Base-by-base conservation (phyloP, 768 basidiomycete genomes). In the Rubroboletus pulcherrimus region DNA sequence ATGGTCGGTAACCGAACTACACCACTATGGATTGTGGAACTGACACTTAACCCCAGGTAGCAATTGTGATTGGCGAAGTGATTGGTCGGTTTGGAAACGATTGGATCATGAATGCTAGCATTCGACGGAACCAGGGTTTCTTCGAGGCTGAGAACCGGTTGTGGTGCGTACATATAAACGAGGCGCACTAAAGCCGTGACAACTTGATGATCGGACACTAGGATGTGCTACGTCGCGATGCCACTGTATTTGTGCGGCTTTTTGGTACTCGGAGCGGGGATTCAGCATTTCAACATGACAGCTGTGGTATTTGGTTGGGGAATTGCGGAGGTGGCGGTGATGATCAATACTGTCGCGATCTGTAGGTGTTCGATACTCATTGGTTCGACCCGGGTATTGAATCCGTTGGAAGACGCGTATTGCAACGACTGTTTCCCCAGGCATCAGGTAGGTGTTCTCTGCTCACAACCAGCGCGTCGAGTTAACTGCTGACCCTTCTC, bases 21-120 rank as follows among this genome's bases (percentile, higher is more conserved):
- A 38, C 15, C 35, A 2, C 10, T 19, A 5, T 33, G 9, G 11
- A 38, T 19, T 33, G n/a, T 21, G 15, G 19, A 24, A 4, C 26
- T 49, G 43, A 61, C 49, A 0, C 38, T 37, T 24, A 17, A 5
- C 17, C 38, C 11, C 17, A 80, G 78, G 66, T 83, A 21, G 81
- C 77, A 0, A 76, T 78, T 11, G 46, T 82, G 11, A 60, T 84
- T 24, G 83, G 83, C 5, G 81, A 84, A 61, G 17, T 82, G 2
- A 62, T 76, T 3, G 82, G 83, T 37, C 73, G 77, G 7, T 84
- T 74, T 59, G 66, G 73, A 44, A 83, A 84, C 54, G 82, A 84
- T 49, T 71, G 71, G 66, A 74, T 81, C 35, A 77, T 80, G 67
- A 70, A 73, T 49, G 26, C 68, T 17, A 71, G 66, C 41, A 78